Percentiles rank a stretch among this genome's conserved stretches.
Evolutionary conservation across 805 yeast genomes (phyloP).

Genomic region (Hanseniaspora jakobsenii): DNA sequence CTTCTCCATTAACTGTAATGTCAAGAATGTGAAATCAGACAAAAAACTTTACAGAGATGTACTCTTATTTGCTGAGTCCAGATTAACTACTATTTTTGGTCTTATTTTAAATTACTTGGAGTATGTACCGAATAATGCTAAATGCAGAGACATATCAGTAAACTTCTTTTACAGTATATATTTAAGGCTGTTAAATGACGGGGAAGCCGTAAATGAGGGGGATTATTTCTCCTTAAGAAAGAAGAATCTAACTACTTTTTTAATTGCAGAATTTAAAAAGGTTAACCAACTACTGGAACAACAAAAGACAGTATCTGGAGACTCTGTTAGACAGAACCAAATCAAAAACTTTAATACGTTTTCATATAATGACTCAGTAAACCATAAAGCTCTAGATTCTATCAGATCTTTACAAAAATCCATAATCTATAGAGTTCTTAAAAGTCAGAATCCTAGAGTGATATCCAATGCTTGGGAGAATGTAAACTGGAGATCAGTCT

Average conservation of each 20-base stretch:
- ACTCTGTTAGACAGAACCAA: neutral
- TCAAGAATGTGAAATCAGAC: neutral
- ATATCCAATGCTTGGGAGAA: conserved; percentile 14
- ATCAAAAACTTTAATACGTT: neutral
- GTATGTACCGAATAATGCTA: neutral
- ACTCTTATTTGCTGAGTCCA: too few species aligned
- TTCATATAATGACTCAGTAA: neutral
- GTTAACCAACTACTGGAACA: neutral
- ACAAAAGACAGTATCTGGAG: neutral
- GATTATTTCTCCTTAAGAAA: too few species aligned
- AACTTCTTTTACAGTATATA: conserved; percentile 13
- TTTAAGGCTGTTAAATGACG: conserved; percentile 11
- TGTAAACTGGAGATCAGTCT: conserved; percentile 10
- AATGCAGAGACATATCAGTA: conserved; percentile 8
- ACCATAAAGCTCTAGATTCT: conserved; percentile 1
- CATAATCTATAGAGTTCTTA: conserved; percentile 9
- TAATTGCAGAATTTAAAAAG: neutral
- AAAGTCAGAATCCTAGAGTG: conserved; percentile 8
- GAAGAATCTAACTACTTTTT: too few species aligned
- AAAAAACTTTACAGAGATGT: too few species aligned
- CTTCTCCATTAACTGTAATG: conserved; percentile 1
- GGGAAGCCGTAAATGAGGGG: too few species aligned
- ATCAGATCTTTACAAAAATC: conserved; percentile 13
- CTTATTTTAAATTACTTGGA: conserved; percentile 1
- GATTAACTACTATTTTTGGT: conserved; percentile 3